Base-by-base conservation (phyloP, 2,329 filamentous ascomycete species). In the Gyromitra esculenta region DNA sequence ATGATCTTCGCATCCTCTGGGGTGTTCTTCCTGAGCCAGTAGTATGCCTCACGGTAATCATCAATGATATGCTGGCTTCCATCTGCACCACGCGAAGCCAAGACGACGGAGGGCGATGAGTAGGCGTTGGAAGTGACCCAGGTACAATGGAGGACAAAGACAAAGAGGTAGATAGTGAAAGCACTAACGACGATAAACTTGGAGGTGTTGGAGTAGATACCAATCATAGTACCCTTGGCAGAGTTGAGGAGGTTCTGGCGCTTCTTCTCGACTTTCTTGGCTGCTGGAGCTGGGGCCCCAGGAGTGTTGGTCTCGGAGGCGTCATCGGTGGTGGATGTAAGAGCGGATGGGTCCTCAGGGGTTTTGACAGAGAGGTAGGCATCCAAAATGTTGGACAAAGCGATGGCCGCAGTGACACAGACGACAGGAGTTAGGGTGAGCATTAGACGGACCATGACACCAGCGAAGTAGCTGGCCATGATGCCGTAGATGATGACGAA, bases 101-200 rank as follows among this genome's bases (percentile, higher is more conserved):
- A 87, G 39, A 99, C 96, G 66, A 99, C 96, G 0, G 96, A 99
- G 5, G 96, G 96, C 35, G 96, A 99, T 5, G 96, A 98, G 86
- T 99, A 99, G 31, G 96, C 96, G 82, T 98, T 98, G 5, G 96
- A 98, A 15, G 96, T 99, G 67, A 99, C 96, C 96, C 96, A 99
- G 9, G 96, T 99, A 86, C 96, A 99, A 87, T 99, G 96, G 67
- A 95, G 88, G 73, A 99, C 96, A 83, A 99, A 99, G 77, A 99
- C 87, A 77, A 98, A 85, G 5, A 99, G 89, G 83, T 97, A 99
- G 48, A 92, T 84, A 9, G 90, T 89, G 82, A 94, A 88, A 63
- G 89, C 88, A 56, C 87, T 89, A 35, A 93, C 90, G 48, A 97
- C 89, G n/a, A 92, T 85, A 9, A 88, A 84, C 86, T 97, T 98